These are phyloP conservation scores for Vitis hybrid DNA, from an alignment of 177 flowering plant genomes.

Conservation along the genomic window DNA sequence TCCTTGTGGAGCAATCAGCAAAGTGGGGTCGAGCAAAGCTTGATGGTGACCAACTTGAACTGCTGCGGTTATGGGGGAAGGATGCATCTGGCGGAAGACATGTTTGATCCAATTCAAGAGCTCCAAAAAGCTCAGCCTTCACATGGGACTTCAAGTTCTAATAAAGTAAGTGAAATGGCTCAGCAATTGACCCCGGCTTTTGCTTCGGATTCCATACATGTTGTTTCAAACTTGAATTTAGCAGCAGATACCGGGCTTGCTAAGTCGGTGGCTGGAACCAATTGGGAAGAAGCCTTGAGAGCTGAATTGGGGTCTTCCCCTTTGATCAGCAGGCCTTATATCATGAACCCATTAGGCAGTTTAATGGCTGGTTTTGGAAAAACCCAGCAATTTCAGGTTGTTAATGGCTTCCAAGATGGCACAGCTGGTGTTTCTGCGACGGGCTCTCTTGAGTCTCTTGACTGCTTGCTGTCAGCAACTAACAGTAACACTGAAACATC, in stretches of 20 bases:
- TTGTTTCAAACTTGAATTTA: conserved; percentile 5
- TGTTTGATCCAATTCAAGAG: conserved; percentile 22
- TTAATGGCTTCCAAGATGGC: conserved; percentile 4
- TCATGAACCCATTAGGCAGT: neutral
- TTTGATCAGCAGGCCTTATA: conserved; percentile 2
- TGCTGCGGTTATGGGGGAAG: conserved; percentile 12
- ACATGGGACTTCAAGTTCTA: neutral
- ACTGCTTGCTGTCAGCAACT: conserved; percentile 58
- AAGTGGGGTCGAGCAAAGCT: conserved; percentile 25
- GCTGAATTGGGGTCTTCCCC: conserved; percentile 11
- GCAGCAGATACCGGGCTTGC: conserved; percentile 8
- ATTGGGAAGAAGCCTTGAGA: conserved; percentile 18
- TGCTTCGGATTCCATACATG: neutral
- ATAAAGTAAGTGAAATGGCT: conserved; percentile 15
- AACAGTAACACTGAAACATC: conserved; percentile 59
- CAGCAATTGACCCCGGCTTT: neutral
- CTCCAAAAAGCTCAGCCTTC: conserved; percentile 11
- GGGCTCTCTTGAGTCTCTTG: conserved; percentile 57
- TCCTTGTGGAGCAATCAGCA: conserved; percentile 36
- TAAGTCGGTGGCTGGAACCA: conserved; percentile 1
- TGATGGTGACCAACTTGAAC: conserved; percentile 20
- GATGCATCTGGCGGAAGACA: conserved; percentile 17
- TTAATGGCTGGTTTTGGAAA: conserved; percentile 11
- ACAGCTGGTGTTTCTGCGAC: conserved; percentile 6
- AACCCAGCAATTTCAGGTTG: conserved; percentile 3